phyloP scores from a whole-genome alignment of 208 protist species.

The Trypanosomatidae sp. region DNA sequence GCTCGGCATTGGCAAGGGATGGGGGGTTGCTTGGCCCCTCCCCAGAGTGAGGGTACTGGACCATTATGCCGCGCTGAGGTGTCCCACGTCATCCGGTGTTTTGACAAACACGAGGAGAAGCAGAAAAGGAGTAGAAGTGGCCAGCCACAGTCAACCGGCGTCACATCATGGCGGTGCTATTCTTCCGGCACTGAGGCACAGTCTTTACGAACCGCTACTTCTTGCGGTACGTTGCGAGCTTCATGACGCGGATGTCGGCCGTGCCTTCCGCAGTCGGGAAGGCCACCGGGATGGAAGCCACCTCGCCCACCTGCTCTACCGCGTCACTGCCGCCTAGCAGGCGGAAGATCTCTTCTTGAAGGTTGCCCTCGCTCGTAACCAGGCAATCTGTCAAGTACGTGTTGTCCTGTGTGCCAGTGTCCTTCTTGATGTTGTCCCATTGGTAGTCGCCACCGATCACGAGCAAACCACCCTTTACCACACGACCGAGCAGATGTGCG shows the following conservation, averaged over 20 bases:
- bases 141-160: background rate
- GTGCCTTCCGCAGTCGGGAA: slow-evolving; percentile 48
- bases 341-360: slow-evolving; percentile 56
- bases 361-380: slow-evolving; percentile 21
- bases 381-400: slow-evolving; percentile 47
- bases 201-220: slow-evolving; percentile 29
- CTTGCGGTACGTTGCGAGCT: slow-evolving; percentile 66
- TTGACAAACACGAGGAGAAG: background rate
- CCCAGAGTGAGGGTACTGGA: background rate
- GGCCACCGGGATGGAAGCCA: slow-evolving; percentile 52
- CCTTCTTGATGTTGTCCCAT: slow-evolving; percentile 52
- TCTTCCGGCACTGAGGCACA: background rate
- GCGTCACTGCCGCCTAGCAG: slow-evolving; percentile 54
- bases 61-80: background rate
- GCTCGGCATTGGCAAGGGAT: background rate
- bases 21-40: background rate
- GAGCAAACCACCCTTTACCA: slow-evolving; percentile 67
- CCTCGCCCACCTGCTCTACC: slow-evolving; percentile 69
- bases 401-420: slow-evolving; percentile 32
- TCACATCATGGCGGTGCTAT: background rate
- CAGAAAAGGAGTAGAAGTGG: background rate
- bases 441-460: slow-evolving; percentile 73
- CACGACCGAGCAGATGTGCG: slow-evolving; percentile 62
- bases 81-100: background rate
- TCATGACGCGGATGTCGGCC: slow-evolving; percentile 43